Evolutionary conservation across 176 grass and related monocot genomes (phyloP), one percentile per base, ranked within the genome.

Genomic region (Cocos nucifera): DNA sequence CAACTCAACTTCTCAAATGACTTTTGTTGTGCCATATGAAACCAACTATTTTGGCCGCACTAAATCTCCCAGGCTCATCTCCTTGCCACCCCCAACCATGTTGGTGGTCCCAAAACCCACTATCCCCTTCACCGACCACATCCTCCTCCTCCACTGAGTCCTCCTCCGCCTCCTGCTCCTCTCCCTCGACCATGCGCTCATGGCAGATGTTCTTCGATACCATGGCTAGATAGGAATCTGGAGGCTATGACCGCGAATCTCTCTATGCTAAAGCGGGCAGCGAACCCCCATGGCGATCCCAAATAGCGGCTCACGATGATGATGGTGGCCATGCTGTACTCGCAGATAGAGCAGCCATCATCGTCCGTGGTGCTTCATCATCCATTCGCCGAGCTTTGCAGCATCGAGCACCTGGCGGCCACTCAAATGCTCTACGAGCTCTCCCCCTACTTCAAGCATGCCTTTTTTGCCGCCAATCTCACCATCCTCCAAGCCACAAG

Each of bases 391-490:
- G 51, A 56, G 15, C 51, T 69, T 1, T 29, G 28, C 66, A 48
- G 4, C 19, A 19, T 29, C 1, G 54, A 69, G 28, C 53, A 69
- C 14, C 54, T 18, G 28, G 0, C 0, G 17, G 53, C 54, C 5
- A 57, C 54, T 7, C 18, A 48, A 17, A 26, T 49, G 53, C 54
- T 57, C 28, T 20, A 57, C 66, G 18, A 69, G 22, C 19, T 39
- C 18, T 69, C 54, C 5, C 66, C 54, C 18, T 69, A 19, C 19
- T 69, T 69, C 28, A 49, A 57, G 27, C 53, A 57, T 19, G 66
- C 18, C 10, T 20, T 69, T 30, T 5, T 48, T 15, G 53, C 30
- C 10, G 53, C 28, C 28, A 69, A 57, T 57, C 22, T 39, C 29
- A 27, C 66, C 14, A 69, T 69, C 53, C 30, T 69, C 10, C 30